Evolutionary conservation across 805 yeast genomes (phyloP).

Genomic region (Barnettozyma vustinii): DNA sequence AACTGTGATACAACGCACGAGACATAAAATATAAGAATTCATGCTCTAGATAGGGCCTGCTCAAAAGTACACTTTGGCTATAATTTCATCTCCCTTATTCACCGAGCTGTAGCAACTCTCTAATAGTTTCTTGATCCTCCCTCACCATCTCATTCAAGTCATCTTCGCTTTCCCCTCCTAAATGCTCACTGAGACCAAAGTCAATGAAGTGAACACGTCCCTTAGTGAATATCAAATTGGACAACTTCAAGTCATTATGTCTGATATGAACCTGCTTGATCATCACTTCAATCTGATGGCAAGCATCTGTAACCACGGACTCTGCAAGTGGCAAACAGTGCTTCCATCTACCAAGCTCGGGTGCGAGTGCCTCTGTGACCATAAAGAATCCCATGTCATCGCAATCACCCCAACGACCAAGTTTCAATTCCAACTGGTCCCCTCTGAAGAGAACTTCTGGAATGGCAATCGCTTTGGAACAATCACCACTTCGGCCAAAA

Average conservation of each 20-base stretch:
- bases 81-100: too few species aligned
- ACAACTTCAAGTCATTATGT: not conserved
- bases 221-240: not conserved
- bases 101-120: not conserved
- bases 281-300: not conserved
- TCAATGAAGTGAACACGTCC: not conserved
- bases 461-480: not conserved
- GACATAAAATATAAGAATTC: too few species aligned
- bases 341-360: not conserved
- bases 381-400: constrained; percentile 1
- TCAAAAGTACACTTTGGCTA: too few species aligned
- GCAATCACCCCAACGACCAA: not conserved
- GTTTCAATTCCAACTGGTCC: not conserved
- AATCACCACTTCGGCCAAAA: not conserved
- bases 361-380: not conserved
- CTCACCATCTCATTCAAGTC: not conserved
- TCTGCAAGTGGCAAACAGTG: not conserved
- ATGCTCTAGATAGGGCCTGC: too few species aligned
- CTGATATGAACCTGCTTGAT: not conserved
- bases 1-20: too few species aligned
- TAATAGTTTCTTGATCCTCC: not conserved
- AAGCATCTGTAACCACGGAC: not conserved
- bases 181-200: not conserved
- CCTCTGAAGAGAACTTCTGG: not conserved
- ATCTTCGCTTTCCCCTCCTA: not conserved